Evolutionary conservation across 208 protist species (phyloP).

Genomic region (Giardia duodenalis): DNA sequence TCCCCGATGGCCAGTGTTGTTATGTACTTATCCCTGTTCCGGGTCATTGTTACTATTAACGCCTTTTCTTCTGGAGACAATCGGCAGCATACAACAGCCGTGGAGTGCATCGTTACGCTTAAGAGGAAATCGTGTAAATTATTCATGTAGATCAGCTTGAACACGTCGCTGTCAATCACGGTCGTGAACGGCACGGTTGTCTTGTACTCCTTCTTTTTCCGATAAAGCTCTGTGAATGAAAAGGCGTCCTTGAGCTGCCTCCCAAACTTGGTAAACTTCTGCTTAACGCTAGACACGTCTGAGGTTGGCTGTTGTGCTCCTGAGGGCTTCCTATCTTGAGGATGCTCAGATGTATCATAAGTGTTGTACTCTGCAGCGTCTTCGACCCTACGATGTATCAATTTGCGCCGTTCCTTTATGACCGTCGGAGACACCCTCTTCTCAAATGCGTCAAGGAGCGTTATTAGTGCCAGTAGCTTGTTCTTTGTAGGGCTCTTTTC

Average conservation of each 20-base stretch:
- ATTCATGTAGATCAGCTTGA: background rate
- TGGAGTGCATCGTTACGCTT: background rate
- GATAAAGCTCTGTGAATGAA: background rate
- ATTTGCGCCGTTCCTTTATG: background rate
- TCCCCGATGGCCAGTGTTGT: slow-evolving; percentile 34
- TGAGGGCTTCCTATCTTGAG: too few relatives aligned
- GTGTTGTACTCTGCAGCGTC: too few relatives aligned
- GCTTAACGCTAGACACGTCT: background rate
- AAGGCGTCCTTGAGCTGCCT: background rate
- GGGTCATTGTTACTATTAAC: background rate
- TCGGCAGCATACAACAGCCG: background rate
- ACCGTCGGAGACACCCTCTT: background rate
- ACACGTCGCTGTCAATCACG: background rate
- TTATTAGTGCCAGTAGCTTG: background rate
- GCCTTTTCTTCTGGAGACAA: slow-evolving; percentile 25
- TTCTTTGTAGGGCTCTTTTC: background rate
- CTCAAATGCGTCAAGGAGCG: background rate
- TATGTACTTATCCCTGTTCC: background rate
- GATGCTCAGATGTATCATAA: too few relatives aligned
- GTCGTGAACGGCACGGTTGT: background rate
- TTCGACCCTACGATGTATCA: too few relatives aligned
- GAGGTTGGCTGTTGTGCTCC: background rate
- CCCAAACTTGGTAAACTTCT: background rate
- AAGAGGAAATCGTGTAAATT: background rate
- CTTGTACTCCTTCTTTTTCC: background rate